phyloP scores from a whole-genome alignment of 257 asterid species.

The Vinca minor region DNA sequence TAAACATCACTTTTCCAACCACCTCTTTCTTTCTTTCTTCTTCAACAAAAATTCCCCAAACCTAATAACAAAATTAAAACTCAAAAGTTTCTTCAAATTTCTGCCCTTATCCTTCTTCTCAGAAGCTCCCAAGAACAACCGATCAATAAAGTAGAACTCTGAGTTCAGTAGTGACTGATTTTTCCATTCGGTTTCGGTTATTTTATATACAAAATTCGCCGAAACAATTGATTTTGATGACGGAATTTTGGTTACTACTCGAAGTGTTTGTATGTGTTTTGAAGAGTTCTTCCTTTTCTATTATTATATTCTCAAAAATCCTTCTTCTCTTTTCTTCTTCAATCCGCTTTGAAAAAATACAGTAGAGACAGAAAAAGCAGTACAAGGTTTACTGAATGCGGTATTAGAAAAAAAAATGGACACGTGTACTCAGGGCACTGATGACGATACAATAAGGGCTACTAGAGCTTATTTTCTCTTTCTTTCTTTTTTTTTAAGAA shows the following conservation, averaged over 20 bases:
- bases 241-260: background rate
- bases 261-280: background rate
- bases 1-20: slow-evolving; percentile 15
- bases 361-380: background rate
- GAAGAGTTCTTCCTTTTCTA: background rate
- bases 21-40: no score
- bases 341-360: background rate
- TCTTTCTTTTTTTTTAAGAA: no score
- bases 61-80: background rate
- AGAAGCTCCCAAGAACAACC: background rate
- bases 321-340: background rate
- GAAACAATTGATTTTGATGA: background rate
- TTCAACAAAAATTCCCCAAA: background rate
- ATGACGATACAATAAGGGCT: background rate
- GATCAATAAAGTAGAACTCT: background rate
- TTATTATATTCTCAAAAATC: background rate
- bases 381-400: background rate
- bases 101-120: background rate
- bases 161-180: no score
- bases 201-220: background rate
- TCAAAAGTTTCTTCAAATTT: background rate
- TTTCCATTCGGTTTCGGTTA: background rate
- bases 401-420: background rate
- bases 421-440: background rate
- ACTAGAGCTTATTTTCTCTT: no score